phyloP scores from a whole-genome alignment of 768 basidiomycete genomes.

The Strobilomyces confusus region DNA sequence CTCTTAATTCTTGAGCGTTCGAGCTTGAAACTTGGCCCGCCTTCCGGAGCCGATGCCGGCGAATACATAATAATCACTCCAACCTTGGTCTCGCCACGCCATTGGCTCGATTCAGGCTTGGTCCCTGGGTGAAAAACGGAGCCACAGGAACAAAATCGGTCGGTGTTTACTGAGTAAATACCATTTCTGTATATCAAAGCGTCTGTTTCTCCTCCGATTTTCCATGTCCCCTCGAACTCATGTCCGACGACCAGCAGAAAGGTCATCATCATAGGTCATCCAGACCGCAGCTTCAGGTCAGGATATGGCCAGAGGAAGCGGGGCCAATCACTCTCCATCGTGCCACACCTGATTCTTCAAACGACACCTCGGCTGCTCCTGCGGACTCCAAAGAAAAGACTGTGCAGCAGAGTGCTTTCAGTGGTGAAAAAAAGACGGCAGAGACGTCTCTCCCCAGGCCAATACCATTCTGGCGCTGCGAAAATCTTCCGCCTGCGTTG shows the following conservation, averaged over 20 bases:
- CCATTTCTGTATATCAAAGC: neutral
- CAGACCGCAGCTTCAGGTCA: slow-evolving; percentile 10
- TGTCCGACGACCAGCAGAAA: slow-evolving; percentile 8
- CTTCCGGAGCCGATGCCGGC: neutral
- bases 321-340: neutral
- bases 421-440: neutral
- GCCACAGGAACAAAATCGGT: too few species aligned
- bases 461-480: neutral
- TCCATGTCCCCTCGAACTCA: neutral
- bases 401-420: neutral
- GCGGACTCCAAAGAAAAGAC: neutral
- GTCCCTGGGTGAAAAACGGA: too few species aligned
- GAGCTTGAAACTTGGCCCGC: too few species aligned
- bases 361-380: neutral
- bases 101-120: neutral
- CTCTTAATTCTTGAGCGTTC: too few species aligned
- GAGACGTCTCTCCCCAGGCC: neutral
- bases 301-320: neutral
- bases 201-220: neutral
- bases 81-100: neutral
- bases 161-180: neutral
- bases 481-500: slow-evolving; percentile 31
- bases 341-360: neutral
- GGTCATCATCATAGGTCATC: neutral
- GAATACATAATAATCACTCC: neutral